Evolutionary conservation across 1,284 basidiomycete species (phyloP).

Genomic region (Rhodotorula sp.): DNA sequence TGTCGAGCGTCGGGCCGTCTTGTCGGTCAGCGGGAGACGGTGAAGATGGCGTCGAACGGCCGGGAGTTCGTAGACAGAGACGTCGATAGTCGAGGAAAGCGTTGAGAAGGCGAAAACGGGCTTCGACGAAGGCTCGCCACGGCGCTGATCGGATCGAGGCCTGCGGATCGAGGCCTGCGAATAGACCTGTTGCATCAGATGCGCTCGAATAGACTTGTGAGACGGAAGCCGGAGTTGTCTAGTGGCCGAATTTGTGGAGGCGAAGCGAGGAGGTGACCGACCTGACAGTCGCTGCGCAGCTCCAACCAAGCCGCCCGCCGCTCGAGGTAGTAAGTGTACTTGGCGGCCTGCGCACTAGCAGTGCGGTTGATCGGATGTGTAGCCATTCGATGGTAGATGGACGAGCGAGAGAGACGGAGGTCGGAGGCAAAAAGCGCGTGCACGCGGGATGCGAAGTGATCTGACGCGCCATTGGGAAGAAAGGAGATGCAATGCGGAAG

Average conservation of each 20-base stretch:
- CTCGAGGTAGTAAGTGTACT: constrained; percentile 1
- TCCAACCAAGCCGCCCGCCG: background rate
- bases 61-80: too few species aligned
- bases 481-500: background rate
- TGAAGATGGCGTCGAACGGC: too few species aligned
- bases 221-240: background rate
- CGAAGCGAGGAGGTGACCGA: background rate
- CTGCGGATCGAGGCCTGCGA: background rate
- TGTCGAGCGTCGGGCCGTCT: background rate
- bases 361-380: too few species aligned
- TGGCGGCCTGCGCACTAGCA: background rate
- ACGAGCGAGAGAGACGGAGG: background rate
- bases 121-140: constrained; percentile 8
- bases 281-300: background rate
- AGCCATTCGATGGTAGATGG: too few species aligned
- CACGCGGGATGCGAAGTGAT: too few species aligned
- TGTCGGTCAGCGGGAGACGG: background rate
- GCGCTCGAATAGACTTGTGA: too few species aligned
- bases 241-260: background rate
- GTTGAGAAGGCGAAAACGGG: background rate
- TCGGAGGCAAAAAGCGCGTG: background rate
- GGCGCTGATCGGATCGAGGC: constrained; percentile 5
- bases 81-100: constrained; percentile 2
- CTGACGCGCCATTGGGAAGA: too few species aligned
- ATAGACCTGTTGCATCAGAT: too few species aligned